phyloP scores from a whole-genome alignment of 176 grass and related monocot species.

The Avena atlantica region DNA sequence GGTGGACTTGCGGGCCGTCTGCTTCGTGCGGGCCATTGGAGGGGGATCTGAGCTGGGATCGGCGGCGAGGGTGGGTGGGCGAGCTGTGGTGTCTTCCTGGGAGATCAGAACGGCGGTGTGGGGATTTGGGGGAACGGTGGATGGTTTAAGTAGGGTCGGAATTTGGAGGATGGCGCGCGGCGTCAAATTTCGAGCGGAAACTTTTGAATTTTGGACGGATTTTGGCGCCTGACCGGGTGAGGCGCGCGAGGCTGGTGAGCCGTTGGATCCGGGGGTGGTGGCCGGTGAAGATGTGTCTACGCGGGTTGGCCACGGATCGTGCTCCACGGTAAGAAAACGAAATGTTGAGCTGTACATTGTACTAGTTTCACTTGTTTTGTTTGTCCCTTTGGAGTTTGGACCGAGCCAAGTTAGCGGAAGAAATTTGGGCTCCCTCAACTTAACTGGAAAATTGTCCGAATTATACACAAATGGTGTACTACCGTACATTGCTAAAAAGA shows the following conservation, averaged over 20 bases:
- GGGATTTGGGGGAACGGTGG: neutral
- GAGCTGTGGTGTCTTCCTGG: neutral
- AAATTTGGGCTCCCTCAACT: too few relatives aligned
- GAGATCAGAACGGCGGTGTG: constrained; percentile 2
- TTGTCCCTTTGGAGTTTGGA: too few relatives aligned
- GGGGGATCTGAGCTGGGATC: neutral
- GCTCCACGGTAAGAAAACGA: neutral
- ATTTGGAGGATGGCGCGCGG: neutral
- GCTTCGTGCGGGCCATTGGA: constrained; percentile 72
- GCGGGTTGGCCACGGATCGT: constrained; percentile 5
- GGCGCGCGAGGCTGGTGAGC: neutral
- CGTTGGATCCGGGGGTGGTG: neutral
- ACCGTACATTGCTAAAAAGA: too few relatives aligned
- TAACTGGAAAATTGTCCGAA: too few relatives aligned
- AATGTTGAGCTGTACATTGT: too few relatives aligned
- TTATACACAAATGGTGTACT: too few relatives aligned
- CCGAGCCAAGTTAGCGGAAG: too few relatives aligned
- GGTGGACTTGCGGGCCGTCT: constrained; percentile 72
- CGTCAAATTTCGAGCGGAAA: neutral
- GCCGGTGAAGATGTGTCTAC: neutral
- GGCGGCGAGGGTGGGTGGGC: neutral
- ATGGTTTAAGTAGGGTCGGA: constrained; percentile 6
- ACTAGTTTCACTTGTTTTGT: too few relatives aligned
- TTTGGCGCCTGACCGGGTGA: neutral
- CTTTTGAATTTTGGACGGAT: neutral